Evolutionary conservation across 352 stramenopile genomes (phyloP), one percentile per base, ranked within the genome.

Genomic region (Peronospora belbahrii): DNA sequence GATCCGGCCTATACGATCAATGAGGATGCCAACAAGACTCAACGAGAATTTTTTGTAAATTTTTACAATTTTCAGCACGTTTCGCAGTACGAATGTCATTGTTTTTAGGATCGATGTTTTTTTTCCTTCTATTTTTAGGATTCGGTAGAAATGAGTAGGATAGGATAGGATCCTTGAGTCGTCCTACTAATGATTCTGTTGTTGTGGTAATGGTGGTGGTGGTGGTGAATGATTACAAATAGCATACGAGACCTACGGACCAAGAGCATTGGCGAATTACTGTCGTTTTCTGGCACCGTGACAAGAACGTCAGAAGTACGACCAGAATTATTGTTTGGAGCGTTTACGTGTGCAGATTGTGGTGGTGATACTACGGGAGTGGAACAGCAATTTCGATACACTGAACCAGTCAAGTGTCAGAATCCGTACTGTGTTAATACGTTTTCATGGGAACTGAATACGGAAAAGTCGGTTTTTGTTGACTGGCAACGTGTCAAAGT

Each of bases 401-500:
- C 92, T 5, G 77, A 97, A 54, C 97, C 97, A 0, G 79, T 89
- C 23, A 86, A 97, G 51, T 99, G 97, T 74, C 75, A 91, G 34
- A 99, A 99, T 59, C 88, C 91, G 11, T 86, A 94, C 17, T 99
- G 96, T 68, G 70, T 85, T 35, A 97, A 97, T 56, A 96, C 88
- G 33, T 72, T 67, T 19, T 65, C 62, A 11, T 92, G 77, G 70
- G 80, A 91, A 51, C 70, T 97, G 6, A 78, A 96, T 59, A 77
- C 81, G 0, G 82, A 96, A 37, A 91, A 87, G 44, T 97, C 79
- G 15, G 79, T 96, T 24, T 99, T 99, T 58, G 91, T 98, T 9
- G 97, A 99, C 64, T 99, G 96, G 96, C 97, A 99, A 70, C 87
- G 95, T 22, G 69, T 99, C 25, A 90, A 97, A 32, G 91, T 99